Evolutionary conservation across 179 eudicot species (phyloP).

Genomic region (Dionaea muscipula): DNA sequence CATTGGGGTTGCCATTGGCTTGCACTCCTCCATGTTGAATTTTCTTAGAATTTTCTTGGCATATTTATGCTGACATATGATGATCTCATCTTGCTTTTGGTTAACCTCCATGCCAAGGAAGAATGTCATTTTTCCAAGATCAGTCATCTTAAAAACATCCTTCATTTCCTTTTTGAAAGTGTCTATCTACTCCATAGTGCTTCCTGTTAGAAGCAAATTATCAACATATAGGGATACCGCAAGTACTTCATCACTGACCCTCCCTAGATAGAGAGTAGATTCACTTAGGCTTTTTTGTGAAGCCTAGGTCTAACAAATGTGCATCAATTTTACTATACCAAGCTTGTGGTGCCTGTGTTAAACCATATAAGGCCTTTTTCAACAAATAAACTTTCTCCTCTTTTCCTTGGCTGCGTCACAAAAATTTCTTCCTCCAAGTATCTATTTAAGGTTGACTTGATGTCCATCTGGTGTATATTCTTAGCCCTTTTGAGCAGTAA

Average conservation of each 20-base stretch:
- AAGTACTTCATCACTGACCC: neutral
- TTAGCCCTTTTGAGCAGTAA: neutral
- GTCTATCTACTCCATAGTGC: neutral
- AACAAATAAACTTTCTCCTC: conserved; percentile 2
- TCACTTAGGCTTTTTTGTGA: conserved; percentile 1
- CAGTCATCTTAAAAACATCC: neutral
- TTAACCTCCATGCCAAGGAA: neutral
- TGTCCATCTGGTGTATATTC: neutral
- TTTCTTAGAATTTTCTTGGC: neutral
- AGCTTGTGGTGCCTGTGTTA: neutral
- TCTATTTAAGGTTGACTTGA: neutral
- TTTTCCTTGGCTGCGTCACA: neutral
- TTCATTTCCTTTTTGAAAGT: neutral
- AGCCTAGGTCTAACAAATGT: neutral
- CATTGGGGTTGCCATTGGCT: neutral
- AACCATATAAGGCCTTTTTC: neutral
- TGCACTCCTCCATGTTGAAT: too few relatives aligned
- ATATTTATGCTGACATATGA: neutral
- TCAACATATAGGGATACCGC: conserved; percentile 5
- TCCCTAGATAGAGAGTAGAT: conserved; percentile 3
- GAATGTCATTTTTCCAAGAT: neutral
- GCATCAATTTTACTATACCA: conserved; percentile 4
- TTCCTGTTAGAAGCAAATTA: conserved; percentile 9
- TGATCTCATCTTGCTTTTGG: neutral
- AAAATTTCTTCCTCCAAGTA: too few relatives aligned